phyloP scores from a whole-genome alignment of 805 yeast genomes.

The Yarrowia sp. region DNA sequence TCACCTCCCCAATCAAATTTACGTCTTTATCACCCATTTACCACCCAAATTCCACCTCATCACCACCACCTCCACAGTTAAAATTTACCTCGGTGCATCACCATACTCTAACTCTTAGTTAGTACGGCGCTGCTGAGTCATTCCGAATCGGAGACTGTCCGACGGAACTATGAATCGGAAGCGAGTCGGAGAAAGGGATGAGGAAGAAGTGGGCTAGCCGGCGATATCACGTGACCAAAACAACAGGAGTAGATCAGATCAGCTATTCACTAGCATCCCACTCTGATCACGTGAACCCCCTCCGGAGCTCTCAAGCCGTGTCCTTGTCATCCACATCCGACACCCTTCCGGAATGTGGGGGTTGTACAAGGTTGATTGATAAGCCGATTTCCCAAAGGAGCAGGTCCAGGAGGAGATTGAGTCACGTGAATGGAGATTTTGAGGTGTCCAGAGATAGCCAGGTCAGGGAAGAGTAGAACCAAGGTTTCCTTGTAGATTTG shows the following conservation, averaged over 20 bases:
- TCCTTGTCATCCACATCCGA: conserved; percentile 11
- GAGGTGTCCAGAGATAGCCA: no score
- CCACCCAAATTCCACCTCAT: no score
- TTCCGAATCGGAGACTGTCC: conserved; percentile 14
- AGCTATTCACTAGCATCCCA: no score
- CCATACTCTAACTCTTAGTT: no score
- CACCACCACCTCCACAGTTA: no score
- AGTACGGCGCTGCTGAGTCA: conserved; percentile 23
- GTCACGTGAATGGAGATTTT: background rate
- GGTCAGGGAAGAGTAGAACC: no score
- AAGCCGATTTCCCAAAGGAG: background rate
- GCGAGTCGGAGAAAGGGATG: conserved; percentile 4
- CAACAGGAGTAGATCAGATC: no score
- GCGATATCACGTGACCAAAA: background rate
- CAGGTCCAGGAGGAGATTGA: background rate
- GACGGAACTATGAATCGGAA: conserved; percentile 5
- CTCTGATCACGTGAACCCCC: conserved; percentile 9
- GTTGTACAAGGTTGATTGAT: conserved; percentile 11
- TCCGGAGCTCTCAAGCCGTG: conserved; percentile 13
- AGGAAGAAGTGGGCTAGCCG: background rate
- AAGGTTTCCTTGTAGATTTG: no score
- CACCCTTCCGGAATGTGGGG: conserved; percentile 28
- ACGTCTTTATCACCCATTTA: no score
- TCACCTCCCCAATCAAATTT: background rate
- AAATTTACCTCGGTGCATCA: no score